phyloP scores from a whole-genome alignment of 2,329 filamentous ascomycete genomes.

The Exophiala lecanii-corni region DNA sequence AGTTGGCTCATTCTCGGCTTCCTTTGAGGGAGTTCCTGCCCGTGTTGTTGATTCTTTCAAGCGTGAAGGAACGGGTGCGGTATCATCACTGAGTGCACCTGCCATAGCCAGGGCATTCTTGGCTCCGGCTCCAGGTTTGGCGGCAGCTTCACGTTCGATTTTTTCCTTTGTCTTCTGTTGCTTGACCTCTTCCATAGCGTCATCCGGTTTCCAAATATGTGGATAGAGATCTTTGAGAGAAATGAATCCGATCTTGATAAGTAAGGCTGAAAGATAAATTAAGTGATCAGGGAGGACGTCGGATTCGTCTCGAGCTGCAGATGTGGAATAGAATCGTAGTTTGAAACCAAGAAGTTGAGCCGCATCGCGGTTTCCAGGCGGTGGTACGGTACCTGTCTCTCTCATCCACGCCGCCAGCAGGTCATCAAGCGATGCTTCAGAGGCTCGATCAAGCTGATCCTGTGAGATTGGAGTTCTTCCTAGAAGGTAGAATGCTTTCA shows the following conservation, averaged over 20 bases:
- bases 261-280: conserved; percentile 81
- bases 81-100: conserved; percentile 81
- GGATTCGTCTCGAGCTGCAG: conserved; percentile 64
- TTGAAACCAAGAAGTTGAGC: conserved; percentile 97
- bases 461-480: conserved; percentile 66
- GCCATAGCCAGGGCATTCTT: conserved; percentile 84
- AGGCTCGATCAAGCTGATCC: conserved; percentile 43
- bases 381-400: conserved; percentile 74
- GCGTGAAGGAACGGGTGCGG: conserved; percentile 45
- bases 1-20: conserved; percentile 46
- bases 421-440: conserved; percentile 42
- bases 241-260: conserved; percentile 97
- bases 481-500: conserved; percentile 85
- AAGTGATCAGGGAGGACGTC: conserved; percentile 87
- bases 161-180: conserved; percentile 69
- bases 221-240: conserved; percentile 86
- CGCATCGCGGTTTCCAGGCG: conserved; percentile 81
- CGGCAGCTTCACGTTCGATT: conserved; percentile 68
- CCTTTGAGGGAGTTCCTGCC: conserved; percentile 50
- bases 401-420: conserved; percentile 70
- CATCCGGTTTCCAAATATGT: conserved; percentile 81
- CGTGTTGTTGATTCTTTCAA: conserved; percentile 49
- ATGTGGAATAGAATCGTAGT: conserved; percentile 80
- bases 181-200: conserved; percentile 71
- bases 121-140: conserved; percentile 62